Evolutionary conservation across 306 rosid genomes (phyloP).

Genomic region (Trifolium fragiferum): DNA sequence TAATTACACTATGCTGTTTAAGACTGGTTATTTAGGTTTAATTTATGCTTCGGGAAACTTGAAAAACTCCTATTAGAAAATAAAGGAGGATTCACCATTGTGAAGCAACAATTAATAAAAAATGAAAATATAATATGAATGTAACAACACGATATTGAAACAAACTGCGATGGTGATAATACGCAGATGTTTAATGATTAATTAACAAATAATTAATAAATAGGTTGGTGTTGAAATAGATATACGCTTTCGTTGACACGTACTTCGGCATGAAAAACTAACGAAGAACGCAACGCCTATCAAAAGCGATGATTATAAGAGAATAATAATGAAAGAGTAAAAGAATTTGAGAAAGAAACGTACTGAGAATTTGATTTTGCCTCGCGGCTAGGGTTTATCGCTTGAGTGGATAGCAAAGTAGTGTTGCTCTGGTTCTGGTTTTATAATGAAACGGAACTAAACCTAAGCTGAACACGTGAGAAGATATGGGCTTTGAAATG

Average conservation of each 20-base stretch:
- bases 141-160: slow-evolving; percentile 49
- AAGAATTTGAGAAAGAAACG: background rate
- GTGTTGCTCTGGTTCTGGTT: background rate
- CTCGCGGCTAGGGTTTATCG: slow-evolving; percentile 42
- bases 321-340: accelerated
- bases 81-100: slow-evolving; percentile 69
- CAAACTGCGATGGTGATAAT: slow-evolving; percentile 42
- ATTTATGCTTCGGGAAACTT: slow-evolving; percentile 89
- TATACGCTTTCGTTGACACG: slow-evolving; percentile 95
- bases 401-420: background rate
- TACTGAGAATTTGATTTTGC: background rate
- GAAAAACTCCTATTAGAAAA: slow-evolving; percentile 61
- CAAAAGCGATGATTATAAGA: slow-evolving; percentile 57
- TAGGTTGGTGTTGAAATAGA: slow-evolving; percentile 40
- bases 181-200: slow-evolving; percentile 30
- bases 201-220: background rate
- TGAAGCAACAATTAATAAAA: slow-evolving; percentile 61
- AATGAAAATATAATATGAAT: background rate
- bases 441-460: slow-evolving; percentile 28
- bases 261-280: slow-evolving; percentile 53
- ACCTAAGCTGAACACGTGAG: background rate
- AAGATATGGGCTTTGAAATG: slow-evolving; percentile 13
- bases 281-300: slow-evolving; percentile 90
- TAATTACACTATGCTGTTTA: slow-evolving; percentile 69
- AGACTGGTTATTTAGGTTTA: slow-evolving; percentile 55